Conservation (phyloP, 2,329 filamentous ascomycete species). For the Aspergillus vadensis region DNA sequence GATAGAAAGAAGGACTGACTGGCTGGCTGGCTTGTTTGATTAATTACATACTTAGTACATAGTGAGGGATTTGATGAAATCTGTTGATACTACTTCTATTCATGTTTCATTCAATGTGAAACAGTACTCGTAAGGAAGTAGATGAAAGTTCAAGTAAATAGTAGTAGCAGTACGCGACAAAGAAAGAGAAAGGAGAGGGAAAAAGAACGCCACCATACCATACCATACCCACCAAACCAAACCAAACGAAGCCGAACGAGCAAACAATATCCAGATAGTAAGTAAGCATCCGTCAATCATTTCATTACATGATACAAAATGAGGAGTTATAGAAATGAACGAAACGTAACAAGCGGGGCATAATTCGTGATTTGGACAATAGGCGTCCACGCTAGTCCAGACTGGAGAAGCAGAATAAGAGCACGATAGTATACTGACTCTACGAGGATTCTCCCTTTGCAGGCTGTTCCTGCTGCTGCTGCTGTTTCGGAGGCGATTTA, state of each 20-base stretch:
- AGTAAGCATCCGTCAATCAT: neutral
- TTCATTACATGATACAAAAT: neutral
- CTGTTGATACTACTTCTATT: neutral
- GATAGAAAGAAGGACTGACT: neutral
- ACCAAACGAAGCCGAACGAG: neutral
- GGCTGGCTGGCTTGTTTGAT: neutral
- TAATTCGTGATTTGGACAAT: neutral
- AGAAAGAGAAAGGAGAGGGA: neutral
- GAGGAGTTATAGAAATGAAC: neutral
- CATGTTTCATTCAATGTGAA: too few relatives aligned
- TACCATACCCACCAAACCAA: neutral
- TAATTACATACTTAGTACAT: neutral
- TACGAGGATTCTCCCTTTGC: neutral
- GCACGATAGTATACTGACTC: neutral
- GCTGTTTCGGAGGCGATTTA: slow-evolving; percentile 12
- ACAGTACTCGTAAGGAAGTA: neutral
- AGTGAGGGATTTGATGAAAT: neutral
- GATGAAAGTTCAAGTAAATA: too few relatives aligned
- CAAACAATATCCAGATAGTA: neutral
- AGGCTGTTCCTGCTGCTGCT: neutral
- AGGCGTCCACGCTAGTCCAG: neutral
- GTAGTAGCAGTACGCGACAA: neutral
- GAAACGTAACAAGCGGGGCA: neutral
- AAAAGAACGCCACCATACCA: neutral
- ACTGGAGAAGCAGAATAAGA: neutral